Evolutionary conservation across 2,329 filamentous ascomycete species (phyloP).

Genomic region (Hymenoscyphus albidus): DNA sequence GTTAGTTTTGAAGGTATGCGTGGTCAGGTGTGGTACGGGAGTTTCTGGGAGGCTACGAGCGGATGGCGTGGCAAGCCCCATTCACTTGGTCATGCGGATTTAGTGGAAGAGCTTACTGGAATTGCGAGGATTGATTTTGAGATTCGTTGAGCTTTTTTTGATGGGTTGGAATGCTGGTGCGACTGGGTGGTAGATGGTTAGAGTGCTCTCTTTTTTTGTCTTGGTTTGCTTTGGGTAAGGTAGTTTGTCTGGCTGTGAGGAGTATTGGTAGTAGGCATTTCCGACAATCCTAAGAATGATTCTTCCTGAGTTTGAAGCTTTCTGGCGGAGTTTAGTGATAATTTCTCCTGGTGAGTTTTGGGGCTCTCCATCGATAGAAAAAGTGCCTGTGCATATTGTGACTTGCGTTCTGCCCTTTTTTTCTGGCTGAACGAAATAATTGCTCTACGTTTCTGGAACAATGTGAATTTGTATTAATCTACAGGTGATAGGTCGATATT

Average conservation of each 20-base stretch:
- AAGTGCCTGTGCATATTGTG: too few relatives aligned
- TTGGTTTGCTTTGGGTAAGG: background rate
- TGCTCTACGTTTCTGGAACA: too few relatives aligned
- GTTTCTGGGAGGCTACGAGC: background rate
- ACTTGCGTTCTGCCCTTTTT: too few relatives aligned
- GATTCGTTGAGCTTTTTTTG: conserved; percentile 25
- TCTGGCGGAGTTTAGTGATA: background rate
- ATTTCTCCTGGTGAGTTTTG: too few relatives aligned
- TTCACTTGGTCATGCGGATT: conserved; percentile 19
- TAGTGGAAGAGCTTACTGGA: conserved; percentile 38
- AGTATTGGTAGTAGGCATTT: background rate
- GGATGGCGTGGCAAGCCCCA: background rate
- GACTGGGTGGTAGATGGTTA: background rate
- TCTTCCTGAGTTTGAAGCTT: background rate
- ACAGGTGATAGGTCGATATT: too few relatives aligned
- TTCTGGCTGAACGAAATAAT: too few relatives aligned
- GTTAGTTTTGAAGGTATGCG: conserved; percentile 13
- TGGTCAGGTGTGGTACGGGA: conserved; percentile 7
- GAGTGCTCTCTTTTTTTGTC: background rate
- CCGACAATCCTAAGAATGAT: background rate
- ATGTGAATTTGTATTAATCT: too few relatives aligned
- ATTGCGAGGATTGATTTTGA: conserved; percentile 40
- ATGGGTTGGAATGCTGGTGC: background rate
- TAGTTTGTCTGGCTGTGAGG: background rate
- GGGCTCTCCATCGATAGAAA: too few relatives aligned